These are phyloP conservation scores for Eimeria necatrix DNA, from an alignment of 169 alveolate species.

Conservation along the genomic window DNA sequence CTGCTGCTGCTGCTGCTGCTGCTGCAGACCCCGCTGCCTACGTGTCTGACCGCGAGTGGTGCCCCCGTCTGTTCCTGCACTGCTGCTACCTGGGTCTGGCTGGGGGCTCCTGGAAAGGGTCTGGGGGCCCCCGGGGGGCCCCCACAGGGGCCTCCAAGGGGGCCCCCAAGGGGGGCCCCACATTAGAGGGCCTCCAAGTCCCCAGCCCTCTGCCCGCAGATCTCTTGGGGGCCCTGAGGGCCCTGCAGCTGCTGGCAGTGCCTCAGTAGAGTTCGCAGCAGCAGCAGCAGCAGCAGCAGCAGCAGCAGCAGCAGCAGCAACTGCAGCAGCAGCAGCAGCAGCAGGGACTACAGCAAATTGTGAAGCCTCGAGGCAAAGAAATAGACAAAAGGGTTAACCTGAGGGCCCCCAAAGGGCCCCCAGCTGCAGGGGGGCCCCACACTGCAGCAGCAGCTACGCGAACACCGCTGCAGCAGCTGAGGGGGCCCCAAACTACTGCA, in stretches of 20 bases:
- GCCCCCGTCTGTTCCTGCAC: conserved; percentile 31
- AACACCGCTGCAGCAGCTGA: no score
- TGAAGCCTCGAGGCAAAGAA: neutral
- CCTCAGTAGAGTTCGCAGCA: neutral
- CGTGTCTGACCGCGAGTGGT: neutral
- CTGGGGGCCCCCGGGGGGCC: no score
- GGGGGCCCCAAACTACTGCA: no score
- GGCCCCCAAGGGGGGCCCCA: neutral
- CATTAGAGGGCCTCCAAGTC: conserved; percentile 5
- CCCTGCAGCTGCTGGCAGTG: neutral
- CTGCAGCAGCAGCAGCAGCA: neutral
- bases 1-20: conserved; percentile 38
- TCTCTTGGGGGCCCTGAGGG: neutral
- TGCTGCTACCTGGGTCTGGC: neutral
- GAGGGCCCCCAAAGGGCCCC: neutral
- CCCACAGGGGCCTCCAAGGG: no score
- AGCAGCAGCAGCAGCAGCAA: neutral
- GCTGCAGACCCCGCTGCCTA: conserved; percentile 17
- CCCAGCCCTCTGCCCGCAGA: neutral
- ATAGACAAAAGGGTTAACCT: neutral
- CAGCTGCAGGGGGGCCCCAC: no score
- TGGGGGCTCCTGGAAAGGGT: neutral
- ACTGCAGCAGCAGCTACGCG: no score
- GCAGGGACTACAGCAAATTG: no score
- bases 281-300: no score